Evolutionary conservation across 768 basidiomycete genomes (phyloP), one percentile per base, ranked within the genome.

Genomic region (Podaxis sp.): DNA sequence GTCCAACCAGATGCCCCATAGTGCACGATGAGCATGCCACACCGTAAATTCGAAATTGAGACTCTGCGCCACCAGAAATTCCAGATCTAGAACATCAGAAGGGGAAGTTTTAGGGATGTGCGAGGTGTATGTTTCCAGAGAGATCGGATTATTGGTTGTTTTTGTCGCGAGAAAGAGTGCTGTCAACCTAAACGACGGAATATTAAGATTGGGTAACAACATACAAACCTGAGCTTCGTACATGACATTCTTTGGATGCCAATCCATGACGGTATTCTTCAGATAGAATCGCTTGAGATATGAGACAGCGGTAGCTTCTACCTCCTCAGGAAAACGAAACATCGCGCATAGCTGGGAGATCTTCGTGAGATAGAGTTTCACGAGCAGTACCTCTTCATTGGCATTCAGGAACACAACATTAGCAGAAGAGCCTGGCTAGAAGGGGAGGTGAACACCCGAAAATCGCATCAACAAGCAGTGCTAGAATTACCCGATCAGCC

Each of bases 171-270:
- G 83, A 69, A 97, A 99, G 18, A 99, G 77, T 9, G 95, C 88
- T 0, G 97, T 98, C 53, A 98, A 79, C 95, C 96, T 99, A 66
- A 10, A 60, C 50, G 50, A 27, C 25, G 63, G 23, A 60, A 50
- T 23, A 44, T 56, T 54, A 46, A 50, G 36, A 55, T 61, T 21
- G 27, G 6, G 18, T 37, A 40, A 7, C 35, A 28, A 52, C 23
- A 21, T 13, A 58, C 18, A 47, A 36, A 55, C 51, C 13, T 23
- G 35, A 36, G 55, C 37, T 40, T 73, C 88, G 52, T 68, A 97
- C 97, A 99, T 99, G 68, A 99, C 93, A 69, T 93, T 95, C 75
- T 95, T 96, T 0, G 97, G 97, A 76, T 98, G 97, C 89, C 93
- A 98, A 71, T 98, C 97, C 95, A 98, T 98, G 56, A 95, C 93